Evolutionary conservation across 108 stramenopile genomes (phyloP), one percentile per base, ranked within the genome.

Genomic region (Cyclotella sp.): DNA sequence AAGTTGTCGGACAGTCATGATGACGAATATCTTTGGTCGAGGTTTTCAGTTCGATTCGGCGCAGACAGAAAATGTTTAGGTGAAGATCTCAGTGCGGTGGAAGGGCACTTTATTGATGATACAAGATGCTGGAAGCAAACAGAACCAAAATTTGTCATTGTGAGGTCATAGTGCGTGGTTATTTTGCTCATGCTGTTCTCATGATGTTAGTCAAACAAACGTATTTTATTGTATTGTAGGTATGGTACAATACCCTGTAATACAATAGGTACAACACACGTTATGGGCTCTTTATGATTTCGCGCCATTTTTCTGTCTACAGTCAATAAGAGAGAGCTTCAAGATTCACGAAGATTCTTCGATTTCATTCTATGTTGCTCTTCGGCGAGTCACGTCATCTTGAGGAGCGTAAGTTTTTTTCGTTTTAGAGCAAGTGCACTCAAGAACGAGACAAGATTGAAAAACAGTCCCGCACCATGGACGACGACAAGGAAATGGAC

Each of bases 331-430:
- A 6, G 9, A 9, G 15, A 49, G 47, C 18, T 49, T 49, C 47
- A 49, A 49, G 47, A 49, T 49, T 49, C 47, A 49, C 6, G n/a
- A 49, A 49, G 47, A 49, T 49, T 49, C 47, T 49, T 49, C 47
- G 15, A 49, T 49, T 49, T 49, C n/a, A n/a, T n/a, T 49, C 47
- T 49, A 49, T 49, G 3, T 49, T 49, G 47, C n/a, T 49, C 47
- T 34, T 34, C 6, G 34, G 34, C 34, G 34, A 34, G 6, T 34
- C 34, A 34, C 34, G 4, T 34, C 34, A 5, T 5, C 34, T 34
- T 34, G 34, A 34, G 34, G 6, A 34, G 34, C 34, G 34, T n/a
- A 34, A 34, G 34, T 34, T 34, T 34, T 34, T 34, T 34, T n/a
- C n/a, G n/a, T n/a, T n/a, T n/a, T n/a, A n/a, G 34, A 34, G 34